phyloP scores from a whole-genome alignment of 2,329 filamentous ascomycete genomes.

The Allantophomopsis cytisporea region DNA sequence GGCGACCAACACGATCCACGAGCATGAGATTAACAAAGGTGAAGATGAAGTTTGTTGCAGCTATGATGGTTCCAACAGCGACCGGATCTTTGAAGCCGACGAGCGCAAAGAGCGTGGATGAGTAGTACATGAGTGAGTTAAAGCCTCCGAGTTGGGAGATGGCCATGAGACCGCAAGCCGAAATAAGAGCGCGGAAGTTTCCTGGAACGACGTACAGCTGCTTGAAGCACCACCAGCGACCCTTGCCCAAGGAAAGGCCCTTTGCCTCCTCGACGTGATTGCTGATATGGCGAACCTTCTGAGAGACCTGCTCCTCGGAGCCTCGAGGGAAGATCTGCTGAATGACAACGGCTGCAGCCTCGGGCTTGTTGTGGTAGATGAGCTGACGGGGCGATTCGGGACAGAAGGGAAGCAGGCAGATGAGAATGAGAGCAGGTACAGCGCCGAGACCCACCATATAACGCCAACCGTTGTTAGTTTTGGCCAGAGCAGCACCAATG shows the following conservation, averaged over 20 bases:
- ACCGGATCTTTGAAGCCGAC: constrained; percentile 34
- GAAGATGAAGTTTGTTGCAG: constrained; percentile 32
- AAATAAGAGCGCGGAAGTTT: constrained; percentile 28
- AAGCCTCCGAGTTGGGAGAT: constrained; percentile 31
- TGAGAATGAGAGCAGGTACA: constrained; percentile 29
- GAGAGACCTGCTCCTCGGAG: constrained; percentile 24
- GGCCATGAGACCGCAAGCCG: constrained; percentile 32
- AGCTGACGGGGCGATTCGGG: constrained; percentile 34
- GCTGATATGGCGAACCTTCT: constrained; percentile 27
- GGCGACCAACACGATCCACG: constrained; percentile 29
- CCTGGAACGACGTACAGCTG: constrained; percentile 27
- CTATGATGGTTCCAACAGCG: constrained; percentile 27
- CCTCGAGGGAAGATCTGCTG: constrained; percentile 24
- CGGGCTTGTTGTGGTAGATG: constrained; percentile 24
- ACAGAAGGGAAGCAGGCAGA: constrained; percentile 27
- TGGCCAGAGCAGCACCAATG: constrained; percentile 23
- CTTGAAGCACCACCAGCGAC: constrained; percentile 24
- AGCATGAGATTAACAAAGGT: constrained; percentile 29
- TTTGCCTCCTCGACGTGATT: constrained; percentile 23
- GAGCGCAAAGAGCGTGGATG: constrained; percentile 25
- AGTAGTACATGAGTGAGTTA: constrained; percentile 29
- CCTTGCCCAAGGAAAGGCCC: constrained; percentile 22
- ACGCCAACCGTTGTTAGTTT: constrained; percentile 30
- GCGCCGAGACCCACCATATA: constrained; percentile 34
- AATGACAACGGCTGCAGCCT: constrained; percentile 24